These are phyloP conservation scores for Dendrobium catenatum DNA, from an alignment of 106 monocot species.

Conservation along the genomic window DNA sequence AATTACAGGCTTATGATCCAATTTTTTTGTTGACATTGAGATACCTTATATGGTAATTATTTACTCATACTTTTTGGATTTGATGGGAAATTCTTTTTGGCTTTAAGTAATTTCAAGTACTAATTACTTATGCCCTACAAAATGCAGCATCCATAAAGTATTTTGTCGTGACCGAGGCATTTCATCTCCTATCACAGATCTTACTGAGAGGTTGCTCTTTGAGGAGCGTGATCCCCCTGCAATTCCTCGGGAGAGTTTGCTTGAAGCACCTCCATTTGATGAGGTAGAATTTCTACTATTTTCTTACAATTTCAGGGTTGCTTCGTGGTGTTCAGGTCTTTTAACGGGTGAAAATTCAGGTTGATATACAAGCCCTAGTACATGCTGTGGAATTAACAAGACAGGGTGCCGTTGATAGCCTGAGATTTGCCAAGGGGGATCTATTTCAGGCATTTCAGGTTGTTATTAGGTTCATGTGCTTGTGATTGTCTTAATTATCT, in stretches of 20 bases:
- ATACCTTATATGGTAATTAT: slow-evolving; percentile 84
- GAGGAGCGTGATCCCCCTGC: slow-evolving; percentile 88
- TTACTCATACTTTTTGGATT: neutral
- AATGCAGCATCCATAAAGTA: slow-evolving; percentile 72
- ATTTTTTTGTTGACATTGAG: slow-evolving; percentile 78
- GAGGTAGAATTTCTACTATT: slow-evolving; percentile 42
- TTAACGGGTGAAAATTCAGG: slow-evolving; percentile 37
- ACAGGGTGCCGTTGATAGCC: slow-evolving; percentile 87
- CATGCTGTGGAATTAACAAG: slow-evolving; percentile 97
- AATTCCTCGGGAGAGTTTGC: slow-evolving; percentile 57
- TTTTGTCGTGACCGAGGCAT: slow-evolving; percentile 77
- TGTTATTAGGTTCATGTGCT: slow-evolving; percentile 5
- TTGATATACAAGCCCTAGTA: slow-evolving; percentile 98
- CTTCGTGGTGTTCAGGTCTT: slow-evolving; percentile 11
- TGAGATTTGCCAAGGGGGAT: slow-evolving; percentile 91
- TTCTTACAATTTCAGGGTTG: neutral
- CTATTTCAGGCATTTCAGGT: slow-evolving; percentile 94
- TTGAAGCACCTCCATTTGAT: slow-evolving; percentile 86
- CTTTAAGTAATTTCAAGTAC: neutral
- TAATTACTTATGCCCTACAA: neutral
- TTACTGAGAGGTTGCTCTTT: slow-evolving; percentile 79
- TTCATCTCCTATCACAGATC: slow-evolving; percentile 82
- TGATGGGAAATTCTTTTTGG: neutral
- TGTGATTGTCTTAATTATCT: neutral
- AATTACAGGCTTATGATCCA: slow-evolving; percentile 90